These are phyloP conservation scores for Carex littledalei DNA, from an alignment of 176 grass and related monocot genomes.

Conservation along the genomic window DNA sequence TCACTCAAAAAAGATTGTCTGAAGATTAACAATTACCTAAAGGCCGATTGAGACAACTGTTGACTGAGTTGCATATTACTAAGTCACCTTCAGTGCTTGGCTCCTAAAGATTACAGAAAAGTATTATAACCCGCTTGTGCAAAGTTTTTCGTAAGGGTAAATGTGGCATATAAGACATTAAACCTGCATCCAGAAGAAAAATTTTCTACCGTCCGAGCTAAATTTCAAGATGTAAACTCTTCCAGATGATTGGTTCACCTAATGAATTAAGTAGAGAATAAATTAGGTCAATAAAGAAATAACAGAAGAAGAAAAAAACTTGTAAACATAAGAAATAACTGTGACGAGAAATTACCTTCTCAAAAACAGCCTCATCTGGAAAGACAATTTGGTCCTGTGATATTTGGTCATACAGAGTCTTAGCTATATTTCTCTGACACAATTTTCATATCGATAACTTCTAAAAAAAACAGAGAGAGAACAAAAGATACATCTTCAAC, in stretches of 20 bases:
- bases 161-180: conserved; percentile 17
- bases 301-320: background rate
- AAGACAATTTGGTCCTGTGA: conserved; percentile 88
- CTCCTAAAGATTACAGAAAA: conserved; percentile 41
- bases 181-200: conserved; percentile 99
- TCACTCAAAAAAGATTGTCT: background rate
- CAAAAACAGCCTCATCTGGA: conserved; percentile 93
- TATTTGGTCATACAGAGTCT: conserved; percentile 18
- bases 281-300: conserved; percentile 5
- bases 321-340: background rate
- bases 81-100: conserved; percentile 58
- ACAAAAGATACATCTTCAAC: conserved; percentile 85
- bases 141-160: background rate
- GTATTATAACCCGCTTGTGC: background rate
- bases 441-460: conserved; percentile 5
- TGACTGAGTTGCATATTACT: conserved; percentile 67
- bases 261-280: conserved; percentile 27
- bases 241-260: conserved; percentile 78
- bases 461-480: background rate
- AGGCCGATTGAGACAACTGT: conserved; percentile 69
- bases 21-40: conserved; percentile 54
- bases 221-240: conserved; percentile 99
- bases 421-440: conserved; percentile 15
- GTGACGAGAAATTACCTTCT: conserved; percentile 54
- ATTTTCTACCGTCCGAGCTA: conserved; percentile 66